Evolutionary conservation across 805 yeast species (phyloP), one percentile per base, ranked within the genome.

Genomic region (Saturnispora diversa): DNA sequence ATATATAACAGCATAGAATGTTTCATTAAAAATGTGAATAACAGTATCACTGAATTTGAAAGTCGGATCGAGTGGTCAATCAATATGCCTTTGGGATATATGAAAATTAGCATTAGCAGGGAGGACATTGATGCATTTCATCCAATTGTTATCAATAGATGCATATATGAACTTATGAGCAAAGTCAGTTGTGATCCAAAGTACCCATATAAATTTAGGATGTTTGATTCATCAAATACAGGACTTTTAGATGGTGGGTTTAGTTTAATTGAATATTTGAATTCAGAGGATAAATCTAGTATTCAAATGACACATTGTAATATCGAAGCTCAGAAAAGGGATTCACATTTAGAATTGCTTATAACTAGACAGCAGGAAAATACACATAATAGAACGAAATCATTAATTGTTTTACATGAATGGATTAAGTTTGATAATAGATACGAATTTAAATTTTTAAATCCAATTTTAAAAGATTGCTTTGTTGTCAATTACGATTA

Each of bases 141-240:
- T 25, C 40, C 33, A n/a, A 21, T 53, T 6, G 51, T 53, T 3
- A 46, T 61, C 3, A 57, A 59, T 38, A 44, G 64, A 37, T 53
- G 48, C 16, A 24, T 62, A 11, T 62, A 45, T 43, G 43, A 52
- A 6, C 25, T 40, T 5, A 39, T 55, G 10, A 48, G 45, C 33
- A 11, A 21, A 7, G 32, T 45, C 2, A 33, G 40, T 12, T 40
- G 44, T 3, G 37, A 32, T 10, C 5, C 6, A 4, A 35, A 37
- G 4, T 45, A 45, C 19, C 17, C 16, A 5, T 40, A 40, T 17
- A 27, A 35, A 21, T 45, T 30, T 22, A 40, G 46, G 5, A 37
- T 27, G 23, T 45, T 45, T 35, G 49, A 45, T 25, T 39, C 34
- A 12, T 19, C 16, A 6, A 32, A 45, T 15, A 37, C 35, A 1